These are phyloP conservation scores for Corymbia citriodora DNA, from an alignment of 441 rosid genomes.

Conservation along the genomic window DNA sequence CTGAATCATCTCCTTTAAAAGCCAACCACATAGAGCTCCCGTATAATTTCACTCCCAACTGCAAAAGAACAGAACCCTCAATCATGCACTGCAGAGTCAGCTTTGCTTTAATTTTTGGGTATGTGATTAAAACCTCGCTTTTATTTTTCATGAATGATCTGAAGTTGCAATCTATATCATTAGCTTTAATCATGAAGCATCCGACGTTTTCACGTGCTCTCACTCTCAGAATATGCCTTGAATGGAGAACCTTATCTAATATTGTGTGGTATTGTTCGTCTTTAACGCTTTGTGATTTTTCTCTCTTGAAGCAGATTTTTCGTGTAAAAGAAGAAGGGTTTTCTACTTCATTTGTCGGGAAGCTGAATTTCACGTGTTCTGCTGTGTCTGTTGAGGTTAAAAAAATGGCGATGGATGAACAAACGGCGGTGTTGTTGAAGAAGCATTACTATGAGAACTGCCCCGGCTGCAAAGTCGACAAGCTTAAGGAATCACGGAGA, in stretches of 20 bases:
- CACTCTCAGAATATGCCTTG: not conserved
- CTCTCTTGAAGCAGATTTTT: not conserved
- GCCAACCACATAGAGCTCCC: not conserved
- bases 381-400: not conserved
- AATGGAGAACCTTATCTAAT: not conserved
- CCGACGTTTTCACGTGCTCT: not conserved
- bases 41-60: not conserved
- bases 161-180: not conserved
- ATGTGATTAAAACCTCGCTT: not conserved
- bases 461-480: conserved; percentile 75
- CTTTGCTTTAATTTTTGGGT: not conserved
- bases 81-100: not conserved
- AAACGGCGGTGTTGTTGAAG: conserved; percentile 40
- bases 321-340: not conserved
- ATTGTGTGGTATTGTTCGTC: not conserved
- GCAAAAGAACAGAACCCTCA: not conserved
- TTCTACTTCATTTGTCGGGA: not conserved
- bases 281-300: not conserved
- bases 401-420: conserved; percentile 21
- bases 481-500: conserved; percentile 29
- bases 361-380: not conserved
- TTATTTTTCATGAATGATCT: not conserved
- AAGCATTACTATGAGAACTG: conserved; percentile 52
- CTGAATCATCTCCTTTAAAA: not conserved
- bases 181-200: not conserved